Base-by-base conservation (phyloP, 2,329 filamentous ascomycete genomes). In the Penicillium sp. region DNA sequence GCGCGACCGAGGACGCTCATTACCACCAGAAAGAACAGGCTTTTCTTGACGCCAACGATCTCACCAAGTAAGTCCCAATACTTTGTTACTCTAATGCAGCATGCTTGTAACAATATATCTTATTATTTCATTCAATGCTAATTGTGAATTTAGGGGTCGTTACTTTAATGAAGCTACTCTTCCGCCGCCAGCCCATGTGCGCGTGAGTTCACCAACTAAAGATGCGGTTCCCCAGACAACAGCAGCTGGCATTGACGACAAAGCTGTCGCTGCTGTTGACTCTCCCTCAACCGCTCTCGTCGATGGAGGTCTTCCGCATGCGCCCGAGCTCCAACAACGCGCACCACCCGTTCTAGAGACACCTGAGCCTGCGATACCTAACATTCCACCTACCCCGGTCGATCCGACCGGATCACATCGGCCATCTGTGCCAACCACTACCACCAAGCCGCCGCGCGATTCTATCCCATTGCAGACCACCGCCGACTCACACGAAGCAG, bases 1-100 rank as follows among this genome's bases (percentile, higher is more conserved):
- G 64, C 63, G 72, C 72, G 64, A 71, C 66, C 71, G 73, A 78
- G 66, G 80, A 81, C 63, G 78, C 72, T 34, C 64, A 70, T 47
- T 73, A 74, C 62, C 71, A 73, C 52, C 72, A 75, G 53, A 71
- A 75, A 56, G 76, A 81, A 66, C 66, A 71, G 58, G 72, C 69
- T 38, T 81, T 82, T 58, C 75, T 83, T 53, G 77, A 81, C 64
- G 72, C 75, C 59, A 81, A 82, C 67, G 76, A 81, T 57, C 71
- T 83, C 34, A 63, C 75, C 57, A 77, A 77, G 81, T 83, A 76
- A 71, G 78, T 70, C 35, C 50, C 37, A 56, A 59, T 38, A 44
- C 42, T 52, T 18, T 36, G 49, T 48, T 50, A 18, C 27, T 52
- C 22, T 39, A 33, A 27, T 10, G 19, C 34, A 41, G 13, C 10